phyloP scores from a whole-genome alignment of 2,329 filamentous ascomycete genomes.

The Lecanicillium sp. region DNA sequence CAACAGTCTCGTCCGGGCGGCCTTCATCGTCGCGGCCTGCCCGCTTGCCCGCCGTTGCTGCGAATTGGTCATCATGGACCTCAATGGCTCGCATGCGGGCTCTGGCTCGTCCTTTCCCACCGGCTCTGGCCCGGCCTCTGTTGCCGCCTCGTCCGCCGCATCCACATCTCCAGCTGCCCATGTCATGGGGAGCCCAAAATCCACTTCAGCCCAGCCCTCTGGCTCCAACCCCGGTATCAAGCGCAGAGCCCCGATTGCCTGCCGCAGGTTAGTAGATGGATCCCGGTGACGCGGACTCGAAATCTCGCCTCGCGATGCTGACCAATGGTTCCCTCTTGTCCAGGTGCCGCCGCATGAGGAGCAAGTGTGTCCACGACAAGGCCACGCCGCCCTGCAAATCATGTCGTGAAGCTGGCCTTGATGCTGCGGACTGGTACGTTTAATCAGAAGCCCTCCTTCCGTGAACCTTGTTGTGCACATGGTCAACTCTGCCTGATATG shows the following conservation, averaged over 20 bases:
- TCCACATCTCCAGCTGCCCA: conserved; percentile 11
- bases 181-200: conserved; percentile 4
- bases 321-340: neutral
- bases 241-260: conserved; percentile 46
- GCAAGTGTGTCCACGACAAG: conserved; percentile 49
- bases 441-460: neutral
- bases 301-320: neutral
- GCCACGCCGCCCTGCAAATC: conserved; percentile 44
- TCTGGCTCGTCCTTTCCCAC: too few relatives aligned
- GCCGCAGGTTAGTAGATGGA: conserved; percentile 38
- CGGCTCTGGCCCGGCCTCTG: too few relatives aligned
- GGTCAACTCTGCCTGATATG: too few relatives aligned
- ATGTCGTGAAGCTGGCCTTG: conserved; percentile 44
- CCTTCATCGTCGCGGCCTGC: neutral
- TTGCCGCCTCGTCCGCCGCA: conserved; percentile 1
- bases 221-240: conserved; percentile 30
- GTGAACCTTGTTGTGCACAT: neutral
- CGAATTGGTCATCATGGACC: too few relatives aligned
- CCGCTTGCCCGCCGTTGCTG: neutral
- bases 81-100: conserved; percentile 3
- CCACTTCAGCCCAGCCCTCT: neutral
- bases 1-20: too few relatives aligned
- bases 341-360: conserved; percentile 51
- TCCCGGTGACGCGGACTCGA: neutral
- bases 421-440: conserved; percentile 44